A percentile compares a stretch with the other conserved stretches of the same genome.
Conservation (phyloP, 768 basidiomycete genomes). For the Naematelia aurantialba region DNA sequence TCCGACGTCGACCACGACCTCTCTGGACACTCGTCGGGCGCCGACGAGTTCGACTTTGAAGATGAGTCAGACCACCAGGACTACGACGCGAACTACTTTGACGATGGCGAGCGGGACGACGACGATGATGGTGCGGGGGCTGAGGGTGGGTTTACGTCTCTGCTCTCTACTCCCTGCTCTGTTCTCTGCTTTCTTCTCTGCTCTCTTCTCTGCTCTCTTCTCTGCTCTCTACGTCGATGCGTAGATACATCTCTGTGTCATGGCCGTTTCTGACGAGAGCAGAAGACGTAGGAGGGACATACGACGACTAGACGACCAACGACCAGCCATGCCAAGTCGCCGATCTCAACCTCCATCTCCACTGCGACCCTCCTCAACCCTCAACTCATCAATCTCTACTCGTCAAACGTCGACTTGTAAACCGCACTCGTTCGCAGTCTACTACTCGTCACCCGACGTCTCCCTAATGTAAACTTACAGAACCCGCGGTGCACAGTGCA, state of each 20-base stretch:
- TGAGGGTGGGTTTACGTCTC: slow-evolving; percentile 5
- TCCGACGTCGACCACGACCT: slow-evolving; percentile 12
- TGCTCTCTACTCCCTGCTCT: not conserved
- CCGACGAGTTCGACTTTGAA: slow-evolving; percentile 40
- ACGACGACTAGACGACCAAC: not conserved
- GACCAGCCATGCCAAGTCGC: no score
- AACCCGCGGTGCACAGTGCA: no score
- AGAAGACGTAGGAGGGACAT: not conserved
- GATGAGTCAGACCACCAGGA: slow-evolving; percentile 42
- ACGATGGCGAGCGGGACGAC: slow-evolving; percentile 47
- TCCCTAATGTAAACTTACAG: no score
- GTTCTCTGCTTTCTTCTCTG: not conserved
- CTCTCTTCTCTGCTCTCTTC: not conserved
- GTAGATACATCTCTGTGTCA: not conserved
- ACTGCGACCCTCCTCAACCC: no score
- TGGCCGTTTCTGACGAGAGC: not conserved
- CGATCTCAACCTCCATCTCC: no score
- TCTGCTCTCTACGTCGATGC: not conserved
- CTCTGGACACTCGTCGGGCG: slow-evolving; percentile 30
- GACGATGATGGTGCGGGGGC: slow-evolving; percentile 41
- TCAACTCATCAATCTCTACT: no score
- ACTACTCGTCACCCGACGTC: no score
- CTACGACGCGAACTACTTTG: slow-evolving; percentile 47
- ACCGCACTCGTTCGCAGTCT: no score
- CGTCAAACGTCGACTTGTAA: no score